These are phyloP conservation scores for Cryptococcus jaspeensis DNA, from an alignment of 1,284 basidiomycete species.

Conservation along the genomic window DNA sequence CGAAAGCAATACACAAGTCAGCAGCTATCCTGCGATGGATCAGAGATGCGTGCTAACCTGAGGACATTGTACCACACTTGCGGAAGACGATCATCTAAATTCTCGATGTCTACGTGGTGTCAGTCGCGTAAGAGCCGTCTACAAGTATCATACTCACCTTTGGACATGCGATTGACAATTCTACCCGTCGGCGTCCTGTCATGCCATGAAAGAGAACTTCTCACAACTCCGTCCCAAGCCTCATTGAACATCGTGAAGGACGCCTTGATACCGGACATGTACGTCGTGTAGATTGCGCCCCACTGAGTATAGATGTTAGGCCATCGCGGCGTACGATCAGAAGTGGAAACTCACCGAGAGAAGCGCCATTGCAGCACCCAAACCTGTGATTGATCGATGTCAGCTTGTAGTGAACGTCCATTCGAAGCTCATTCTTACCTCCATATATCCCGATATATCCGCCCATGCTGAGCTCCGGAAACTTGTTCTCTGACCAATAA, in stretches of 20 bases:
- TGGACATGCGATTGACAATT: slow-evolving; percentile 64
- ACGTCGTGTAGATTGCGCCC: slow-evolving; percentile 11
- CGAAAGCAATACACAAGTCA: no score
- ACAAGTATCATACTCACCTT: slow-evolving; percentile 13
- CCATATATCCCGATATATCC: slow-evolving; percentile 40
- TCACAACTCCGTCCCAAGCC: slow-evolving; percentile 24
- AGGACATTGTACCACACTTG: slow-evolving; percentile 11
- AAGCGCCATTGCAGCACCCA: slow-evolving; percentile 6
- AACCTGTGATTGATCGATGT: no score
- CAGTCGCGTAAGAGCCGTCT: background rate
- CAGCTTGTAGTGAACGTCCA: no score
- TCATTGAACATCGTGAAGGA: slow-evolving; percentile 27
- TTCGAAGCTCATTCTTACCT: slow-evolving; percentile 10
- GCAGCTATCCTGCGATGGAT: no score
- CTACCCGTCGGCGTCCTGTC: slow-evolving; percentile 54
- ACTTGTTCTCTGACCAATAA: slow-evolving; percentile 33
- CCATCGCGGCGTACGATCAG: no score
- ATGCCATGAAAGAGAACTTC: slow-evolving; percentile 29
- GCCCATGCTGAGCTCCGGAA: slow-evolving; percentile 24
- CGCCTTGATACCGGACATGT: slow-evolving; percentile 21
- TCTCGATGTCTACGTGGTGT: slow-evolving; percentile 32
- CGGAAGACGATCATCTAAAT: slow-evolving; percentile 28
- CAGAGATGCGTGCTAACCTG: no score
- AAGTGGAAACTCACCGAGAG: background rate
- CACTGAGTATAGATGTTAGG: slow-evolving; percentile 13